Evolutionary conservation across 352 stramenopile species (phyloP), one percentile per base, ranked within the genome.

Genomic region (Phytophthora hybrid): DNA sequence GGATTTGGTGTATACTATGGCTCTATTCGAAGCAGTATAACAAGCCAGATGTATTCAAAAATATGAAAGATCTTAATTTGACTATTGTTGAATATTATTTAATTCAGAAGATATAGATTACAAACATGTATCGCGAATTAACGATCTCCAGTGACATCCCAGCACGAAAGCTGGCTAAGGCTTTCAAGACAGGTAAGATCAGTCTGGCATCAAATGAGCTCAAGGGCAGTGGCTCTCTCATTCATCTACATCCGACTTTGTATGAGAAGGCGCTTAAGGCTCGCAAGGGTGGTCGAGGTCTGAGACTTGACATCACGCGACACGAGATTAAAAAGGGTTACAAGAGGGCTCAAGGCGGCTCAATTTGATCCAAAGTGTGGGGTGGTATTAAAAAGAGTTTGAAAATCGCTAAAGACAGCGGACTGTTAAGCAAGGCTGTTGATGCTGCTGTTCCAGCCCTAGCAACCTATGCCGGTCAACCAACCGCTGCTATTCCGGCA

Each of bases 1-100:
- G 65, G 0, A 29, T 56, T 7, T 72, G 10, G 5, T 59, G 55
- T 14, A 11, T 72, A 1, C 5, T 72, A 0, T 72, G n/a, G 14
- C 9, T 72, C 19, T 66, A 66, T 46, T 52, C 37, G 1, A 72
- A 66, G n/a, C 65, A 31, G 26, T 31, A 72, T 44, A 21, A 72
- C 4, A 60, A 66, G 21, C 10, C 13, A 8, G 13, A 49, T 18
- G 5, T 49, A 49, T 49, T n/a, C 10, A n/a, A 49, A 18, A 9
- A 49, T 4, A 19, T 49, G 10, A 49, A 49, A 49, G 41, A 49
- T n/a, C 41, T 19, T 16, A 49, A 49, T n/a, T 49, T 49, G 18
- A 49, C 41, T 19, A 49, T 49, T 19, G 2, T 31, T 31, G 2
- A 31, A 31, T 31, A 31, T 6, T 31, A 31, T 34, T 19, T 21